Percentiles rank a stretch among this genome's conserved stretches.
Evolutionary conservation across 2,329 filamentous ascomycete genomes (phyloP).

Genomic region (Cladosporium sp.): DNA sequence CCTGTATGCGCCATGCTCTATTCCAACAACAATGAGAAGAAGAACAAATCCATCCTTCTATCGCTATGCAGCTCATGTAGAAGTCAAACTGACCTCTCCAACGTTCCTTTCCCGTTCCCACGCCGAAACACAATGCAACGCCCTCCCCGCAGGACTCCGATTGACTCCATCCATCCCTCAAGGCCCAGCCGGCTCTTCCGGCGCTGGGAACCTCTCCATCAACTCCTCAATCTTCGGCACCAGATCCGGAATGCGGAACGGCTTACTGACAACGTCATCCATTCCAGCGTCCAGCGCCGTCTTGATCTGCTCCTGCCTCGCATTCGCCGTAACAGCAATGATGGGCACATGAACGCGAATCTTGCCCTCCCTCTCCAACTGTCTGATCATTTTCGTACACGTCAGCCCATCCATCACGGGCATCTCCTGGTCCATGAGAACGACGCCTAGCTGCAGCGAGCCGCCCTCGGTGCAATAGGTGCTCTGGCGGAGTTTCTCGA

Average conservation of each 20-base stretch:
- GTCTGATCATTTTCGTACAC: slow-evolving; percentile 65
- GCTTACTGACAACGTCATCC: slow-evolving; percentile 50
- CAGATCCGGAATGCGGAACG: slow-evolving; percentile 48
- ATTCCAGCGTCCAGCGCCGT: slow-evolving; percentile 69
- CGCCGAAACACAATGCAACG: no score
- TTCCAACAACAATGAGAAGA: no score
- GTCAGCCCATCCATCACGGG: slow-evolving; percentile 69
- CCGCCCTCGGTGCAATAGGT: slow-evolving; percentile 27
- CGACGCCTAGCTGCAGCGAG: slow-evolving; percentile 41
- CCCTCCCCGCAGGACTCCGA: no score
- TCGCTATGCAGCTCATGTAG: no score
- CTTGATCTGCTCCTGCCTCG: slow-evolving; percentile 67
- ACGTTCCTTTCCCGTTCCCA: no score
- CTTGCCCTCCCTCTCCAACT: slow-evolving; percentile 59
- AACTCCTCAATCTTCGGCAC: slow-evolving; percentile 50
- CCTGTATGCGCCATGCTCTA: no score
- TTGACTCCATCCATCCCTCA: no score
- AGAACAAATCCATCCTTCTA: no score
- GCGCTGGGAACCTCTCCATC: slow-evolving; percentile 28
- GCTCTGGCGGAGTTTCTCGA: slow-evolving; percentile 41
- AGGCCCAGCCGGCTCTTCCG: not conserved
- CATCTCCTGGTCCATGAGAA: slow-evolving; percentile 81
- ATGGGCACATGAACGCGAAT: slow-evolving; percentile 67
- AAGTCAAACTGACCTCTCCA: no score
- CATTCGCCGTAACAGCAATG: slow-evolving; percentile 80